Evolutionary conservation across 768 basidiomycete genomes (phyloP), one percentile per base, ranked within the genome.

Genomic region (Naganishia randhawae): DNA sequence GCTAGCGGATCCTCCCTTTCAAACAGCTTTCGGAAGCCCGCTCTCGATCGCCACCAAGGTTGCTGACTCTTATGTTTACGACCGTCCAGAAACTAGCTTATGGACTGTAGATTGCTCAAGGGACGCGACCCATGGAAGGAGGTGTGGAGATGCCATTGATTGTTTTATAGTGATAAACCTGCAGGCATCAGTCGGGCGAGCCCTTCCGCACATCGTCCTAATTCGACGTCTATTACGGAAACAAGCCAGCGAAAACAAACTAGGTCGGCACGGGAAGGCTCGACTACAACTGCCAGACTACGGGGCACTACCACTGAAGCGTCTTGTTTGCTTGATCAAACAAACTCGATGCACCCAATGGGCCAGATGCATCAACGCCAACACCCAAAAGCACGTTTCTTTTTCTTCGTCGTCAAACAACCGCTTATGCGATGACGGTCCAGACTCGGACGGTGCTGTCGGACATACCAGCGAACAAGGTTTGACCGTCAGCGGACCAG

Each of bases 401-500:
- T 29, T 41, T 25, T 61, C 39, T 61, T 61, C 57, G 37, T 61
- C 22, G 22, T 61, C n/a, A 41, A 17, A 39, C 37, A 39, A 61
- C 37, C 57, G 57, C 32, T 61, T 61, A 61, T 61, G 57, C 57
- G 39, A 78, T 76, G 65, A 81, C 80, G 63, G 73, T 70, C 80
- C 76, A 81, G 65, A 81, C 80, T 51, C 81, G 74, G 69, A 96
- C 88, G 73, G 86, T 85, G 84, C 95, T 89, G 83, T 97, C 94
- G 64, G 91, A 91, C 86, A 92, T 95, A 69, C 95, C 95, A 81
- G 90, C 92, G 81, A 94, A 98, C 70, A 99, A 85, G 63, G 91
- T 94, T 84, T 96, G 92, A 67, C 96, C 96, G 81, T 96, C 94
- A 53, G 95, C 88, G 65, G 93, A 96, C 96, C 96, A 99, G 70